phyloP scores from a whole-genome alignment of 768 basidiomycete species.

The Baorangia bicolor region DNA sequence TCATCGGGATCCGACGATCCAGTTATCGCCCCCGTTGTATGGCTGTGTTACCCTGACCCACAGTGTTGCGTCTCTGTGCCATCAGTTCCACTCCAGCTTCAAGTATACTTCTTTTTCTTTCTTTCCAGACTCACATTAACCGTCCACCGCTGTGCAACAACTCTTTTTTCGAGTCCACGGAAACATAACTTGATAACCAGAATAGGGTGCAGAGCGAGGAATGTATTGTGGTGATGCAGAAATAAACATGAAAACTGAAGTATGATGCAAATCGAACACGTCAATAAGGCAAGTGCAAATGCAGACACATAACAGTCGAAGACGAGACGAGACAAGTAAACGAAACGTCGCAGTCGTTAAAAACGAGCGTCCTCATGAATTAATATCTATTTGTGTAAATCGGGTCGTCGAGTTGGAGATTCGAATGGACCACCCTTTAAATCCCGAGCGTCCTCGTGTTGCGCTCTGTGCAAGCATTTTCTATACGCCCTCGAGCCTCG shows the following conservation, averaged over 20 bases:
- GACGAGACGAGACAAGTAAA: not conserved
- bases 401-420: not conserved
- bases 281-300: not conserved
- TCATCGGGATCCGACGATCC: no score
- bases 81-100: not conserved
- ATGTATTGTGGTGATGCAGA: not conserved
- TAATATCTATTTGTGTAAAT: not conserved
- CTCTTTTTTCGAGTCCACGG: not conserved
- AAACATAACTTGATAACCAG: not conserved
- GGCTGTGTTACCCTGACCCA: no score
- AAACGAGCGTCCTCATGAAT: not conserved
- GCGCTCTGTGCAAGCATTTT: not conserved
- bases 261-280: not conserved
- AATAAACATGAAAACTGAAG: constrained; percentile 1
- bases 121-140: not conserved
- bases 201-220: constrained; percentile 5
- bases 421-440: not conserved
- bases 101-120: not conserved
- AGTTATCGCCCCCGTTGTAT: no score
- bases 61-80: no score
- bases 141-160: not conserved
- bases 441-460: not conserved
- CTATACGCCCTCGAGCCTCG: constrained; percentile 29
- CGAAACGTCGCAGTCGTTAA: not conserved
- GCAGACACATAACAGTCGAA: not conserved